Percentiles rank a stretch among this genome's conserved stretches.
Evolutionary conservation across 1,284 basidiomycete genomes (phyloP).

Genomic region (Leccinum pachyderme): DNA sequence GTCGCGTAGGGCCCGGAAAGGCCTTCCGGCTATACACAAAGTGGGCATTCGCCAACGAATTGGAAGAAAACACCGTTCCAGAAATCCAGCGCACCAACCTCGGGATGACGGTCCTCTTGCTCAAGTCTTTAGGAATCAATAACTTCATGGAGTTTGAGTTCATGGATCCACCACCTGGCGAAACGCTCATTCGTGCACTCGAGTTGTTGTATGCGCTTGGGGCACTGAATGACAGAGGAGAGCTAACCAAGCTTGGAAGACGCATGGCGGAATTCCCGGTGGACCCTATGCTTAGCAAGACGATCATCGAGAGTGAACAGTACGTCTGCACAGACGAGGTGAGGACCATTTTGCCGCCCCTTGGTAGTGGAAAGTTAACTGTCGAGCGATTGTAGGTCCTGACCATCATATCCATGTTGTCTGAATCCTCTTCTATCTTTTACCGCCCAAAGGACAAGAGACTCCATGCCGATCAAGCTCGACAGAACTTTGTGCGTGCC

Average conservation of each 20-base stretch:
- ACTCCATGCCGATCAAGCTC: constrained; percentile 92
- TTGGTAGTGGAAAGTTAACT: background rate
- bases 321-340: constrained; percentile 98
- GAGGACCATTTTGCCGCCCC: constrained; percentile 16
- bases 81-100: constrained; percentile 98
- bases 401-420: constrained; percentile 97
- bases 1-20: constrained; percentile 98
- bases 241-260: constrained; percentile 93
- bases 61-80: constrained; percentile 95
- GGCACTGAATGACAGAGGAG: constrained; percentile 93
- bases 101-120: constrained; percentile 91
- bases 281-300: constrained; percentile 96
- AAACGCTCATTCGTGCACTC: constrained; percentile 85
- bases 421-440: constrained; percentile 92
- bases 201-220: constrained; percentile 95
- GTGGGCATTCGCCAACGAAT: constrained; percentile 92
- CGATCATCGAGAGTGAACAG: constrained; percentile 92
- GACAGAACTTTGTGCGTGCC: constrained; percentile 91
- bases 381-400: constrained; percentile 56
- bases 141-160: constrained; percentile 99
- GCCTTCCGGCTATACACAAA: constrained; percentile 97
- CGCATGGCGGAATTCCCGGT: constrained; percentile 99
- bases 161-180: constrained; percentile 97
- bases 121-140: constrained; percentile 97
- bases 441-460: constrained; percentile 98